Evolutionary conservation across 2,329 filamentous ascomycete genomes (phyloP), one percentile per base, ranked within the genome.

Genomic region (Fusarium brevicatenulatum): DNA sequence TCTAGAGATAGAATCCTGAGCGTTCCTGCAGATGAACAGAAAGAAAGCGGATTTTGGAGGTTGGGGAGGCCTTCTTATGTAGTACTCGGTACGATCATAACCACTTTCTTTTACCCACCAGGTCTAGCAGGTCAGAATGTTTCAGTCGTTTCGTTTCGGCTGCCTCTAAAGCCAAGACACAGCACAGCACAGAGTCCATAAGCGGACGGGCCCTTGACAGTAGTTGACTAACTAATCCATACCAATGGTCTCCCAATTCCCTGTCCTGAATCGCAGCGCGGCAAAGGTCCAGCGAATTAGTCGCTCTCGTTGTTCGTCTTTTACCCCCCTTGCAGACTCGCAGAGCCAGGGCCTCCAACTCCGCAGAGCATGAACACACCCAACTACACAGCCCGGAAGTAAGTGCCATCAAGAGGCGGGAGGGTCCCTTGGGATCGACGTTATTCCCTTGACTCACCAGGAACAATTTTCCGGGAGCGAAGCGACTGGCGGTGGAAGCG

Each of bases 1-100:
- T 70, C 47, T 71, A 59, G 60, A 73, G 58, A 74, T 60, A 43
- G 63, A 74, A 72, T 77, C 73, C 74, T 76, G 68, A 70, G 75
- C 61, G 65, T 66, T 76, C 66, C 75, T 75, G 73, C 59, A 50
- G 54, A 72, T 61, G 43, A 43, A 66, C n/a, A 44, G 62, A 55
- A 57, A 34, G 55, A 23, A 40, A 55, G 21, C 28, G 44, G 23
- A 12, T 50, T 50, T 28, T 54, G 43, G 43, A 70, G 63, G 73
- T 68, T 54, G 68, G 68, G 71, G 25, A 55, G 44, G 71, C 44
- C 59, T 28, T 69, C 70, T 77, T 77, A 75, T 76, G 66, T 70
- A 68, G 67, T 74, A 36, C 49, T 52, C 49, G n/a, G 49, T 52
- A 63, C 50, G 34, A 50, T 49, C 52, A 36, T 28, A 50, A 58